Evolutionary conservation across 345 rosid species (phyloP), one percentile per base, ranked within the genome.

Genomic region (Acer negundo): DNA sequence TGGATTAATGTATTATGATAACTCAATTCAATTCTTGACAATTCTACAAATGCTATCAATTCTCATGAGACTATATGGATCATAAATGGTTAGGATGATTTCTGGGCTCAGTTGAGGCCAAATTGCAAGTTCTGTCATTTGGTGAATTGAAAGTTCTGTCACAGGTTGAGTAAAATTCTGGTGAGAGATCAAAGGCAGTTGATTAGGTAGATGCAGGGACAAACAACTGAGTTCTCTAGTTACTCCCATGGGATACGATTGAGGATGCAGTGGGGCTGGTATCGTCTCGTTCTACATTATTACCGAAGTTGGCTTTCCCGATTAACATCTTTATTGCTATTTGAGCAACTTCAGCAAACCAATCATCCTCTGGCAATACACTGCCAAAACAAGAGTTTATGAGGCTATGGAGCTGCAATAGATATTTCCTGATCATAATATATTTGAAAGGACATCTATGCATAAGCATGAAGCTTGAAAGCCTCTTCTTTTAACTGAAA

Each of bases 281-380:
- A 56, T 64, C 87, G 26, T 87, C 96, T 78, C 82, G 79, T 12
- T 92, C 97, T 17, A 71, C 77, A 69, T 75, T 82, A 69, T 75
- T 83, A 13, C 80, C 89, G 53, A 84, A 92, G 71, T 85, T 87
- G 12, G 73, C 92, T 79, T 93, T 90, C 51, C 93, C 97, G 3
- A 83, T 80, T 76, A 93, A 74, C 90, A 88, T 90, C 84, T 92
- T 92, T 53, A 93, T 92, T 12, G 96, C 99, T 79, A 92, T 90
- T 80, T 92, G 93, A 71, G 96, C 89, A 28, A 93, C 93, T 77
- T 93, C 98, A n/a, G 89, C 97, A 78, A 92, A 93, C 97, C 99
- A 93, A 44, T 95, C 96, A 42, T 95, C 99, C 80, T 90, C 97
- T 5, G 97, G 99, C 84, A 95, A 80, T 26, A 79, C 83, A 62